Evolutionary conservation across 1,284 basidiomycete genomes (phyloP).

Genomic region (Cystobasidiaceae sp.): DNA sequence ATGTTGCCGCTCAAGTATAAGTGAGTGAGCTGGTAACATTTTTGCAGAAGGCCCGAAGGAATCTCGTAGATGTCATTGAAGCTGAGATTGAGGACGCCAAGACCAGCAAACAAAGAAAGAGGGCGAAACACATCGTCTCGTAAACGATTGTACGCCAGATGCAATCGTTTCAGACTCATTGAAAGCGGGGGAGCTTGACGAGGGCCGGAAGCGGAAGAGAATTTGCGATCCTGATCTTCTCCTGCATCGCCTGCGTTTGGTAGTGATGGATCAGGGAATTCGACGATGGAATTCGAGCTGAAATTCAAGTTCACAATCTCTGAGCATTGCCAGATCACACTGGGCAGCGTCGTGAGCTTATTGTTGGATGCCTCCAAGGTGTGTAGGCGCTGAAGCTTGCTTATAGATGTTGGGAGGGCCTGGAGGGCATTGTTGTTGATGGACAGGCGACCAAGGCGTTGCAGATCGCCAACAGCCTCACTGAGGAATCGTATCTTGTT

Average conservation of each 20-base stretch:
- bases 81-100: constrained; percentile 81
- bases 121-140: constrained; percentile 75
- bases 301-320: constrained; percentile 72
- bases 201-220: constrained; percentile 34
- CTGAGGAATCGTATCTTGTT: constrained; percentile 84
- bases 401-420: constrained; percentile 70
- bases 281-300: constrained; percentile 78
- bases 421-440: constrained; percentile 87
- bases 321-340: constrained; percentile 76
- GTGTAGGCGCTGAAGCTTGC: constrained; percentile 69
- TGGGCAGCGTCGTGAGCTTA: constrained; percentile 71
- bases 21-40: constrained; percentile 66
- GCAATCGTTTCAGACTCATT: constrained; percentile 67
- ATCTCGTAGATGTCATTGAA: constrained; percentile 95
- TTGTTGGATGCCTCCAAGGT: constrained; percentile 86
- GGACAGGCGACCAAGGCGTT: constrained; percentile 65
- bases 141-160: constrained; percentile 83
- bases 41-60: constrained; percentile 68
- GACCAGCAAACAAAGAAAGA: constrained; percentile 66
- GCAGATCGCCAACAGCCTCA: constrained; percentile 68
- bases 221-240: no score
- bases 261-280: constrained; percentile 63
- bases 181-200: constrained; percentile 57
- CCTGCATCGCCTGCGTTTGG: constrained; percentile 32
- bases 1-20: constrained; percentile 92